phyloP scores from a whole-genome alignment of 441 rosid species.

The Capsella rubella region DNA sequence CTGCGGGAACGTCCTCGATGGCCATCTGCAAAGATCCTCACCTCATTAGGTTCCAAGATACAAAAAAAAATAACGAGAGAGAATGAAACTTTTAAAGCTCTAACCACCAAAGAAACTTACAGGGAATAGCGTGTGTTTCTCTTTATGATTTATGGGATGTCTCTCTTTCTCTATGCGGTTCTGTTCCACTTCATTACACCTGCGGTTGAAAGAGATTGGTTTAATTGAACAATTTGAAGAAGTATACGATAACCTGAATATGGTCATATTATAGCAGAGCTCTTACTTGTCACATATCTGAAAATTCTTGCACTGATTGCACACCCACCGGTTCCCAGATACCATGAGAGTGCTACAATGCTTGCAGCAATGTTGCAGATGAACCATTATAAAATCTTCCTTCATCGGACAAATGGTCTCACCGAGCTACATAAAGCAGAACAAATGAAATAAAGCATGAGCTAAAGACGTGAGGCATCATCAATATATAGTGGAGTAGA shows the following conservation, averaged over 20 bases:
- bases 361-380: slow-evolving; percentile 83
- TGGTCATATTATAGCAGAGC: slow-evolving; percentile 8
- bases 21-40: slow-evolving; percentile 55
- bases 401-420: slow-evolving; percentile 88
- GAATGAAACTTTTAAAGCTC: slow-evolving; percentile 2
- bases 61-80: neutral
- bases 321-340: slow-evolving; percentile 86
- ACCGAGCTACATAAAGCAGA: slow-evolving; percentile 67
- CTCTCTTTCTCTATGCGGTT: slow-evolving; percentile 77
- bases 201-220: slow-evolving; percentile 34
- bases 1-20: slow-evolving; percentile 65
- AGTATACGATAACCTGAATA: slow-evolving; percentile 7
- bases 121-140: slow-evolving; percentile 65
- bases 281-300: slow-evolving; percentile 93
- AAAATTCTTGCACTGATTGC: slow-evolving; percentile 88
- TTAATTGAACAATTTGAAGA: neutral
- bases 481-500: neutral
- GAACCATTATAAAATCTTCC: slow-evolving; percentile 97
- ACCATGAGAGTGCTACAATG: slow-evolving; percentile 88
- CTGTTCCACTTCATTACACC: slow-evolving; percentile 82
- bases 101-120: slow-evolving; percentile 52
- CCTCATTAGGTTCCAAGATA: slow-evolving; percentile 23
- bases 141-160: slow-evolving; percentile 83
- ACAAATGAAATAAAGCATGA: neutral
- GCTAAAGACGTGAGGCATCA: neutral